Evolutionary conservation across 1,284 basidiomycete species (phyloP).

Genomic region (Rhodotorula sp.): DNA sequence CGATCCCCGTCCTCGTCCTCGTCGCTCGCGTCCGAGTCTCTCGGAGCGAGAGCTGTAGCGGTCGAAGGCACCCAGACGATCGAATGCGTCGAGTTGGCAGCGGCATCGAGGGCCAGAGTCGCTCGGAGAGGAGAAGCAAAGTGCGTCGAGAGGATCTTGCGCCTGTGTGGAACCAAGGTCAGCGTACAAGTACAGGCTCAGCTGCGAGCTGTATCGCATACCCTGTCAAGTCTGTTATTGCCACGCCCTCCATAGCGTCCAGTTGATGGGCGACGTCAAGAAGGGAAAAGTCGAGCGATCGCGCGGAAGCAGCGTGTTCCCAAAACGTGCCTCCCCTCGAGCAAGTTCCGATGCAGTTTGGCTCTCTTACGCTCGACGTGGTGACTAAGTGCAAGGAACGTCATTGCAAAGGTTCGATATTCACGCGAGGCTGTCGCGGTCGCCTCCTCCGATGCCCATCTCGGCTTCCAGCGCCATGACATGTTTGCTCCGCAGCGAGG

Average conservation of each 20-base stretch:
- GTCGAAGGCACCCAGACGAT: constrained; percentile 22
- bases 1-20: constrained; percentile 13
- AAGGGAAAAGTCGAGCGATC: no score
- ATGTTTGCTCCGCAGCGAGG: constrained; percentile 63
- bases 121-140: constrained; percentile 26
- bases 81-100: constrained; percentile 1
- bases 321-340: no score
- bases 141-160: constrained; percentile 33
- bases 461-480: constrained; percentile 46
- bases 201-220: no score
- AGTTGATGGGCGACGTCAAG: no score
- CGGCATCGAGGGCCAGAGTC: constrained; percentile 37
- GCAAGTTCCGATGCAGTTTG: no score
- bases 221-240: neutral
- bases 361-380: no score
- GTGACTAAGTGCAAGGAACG: no score
- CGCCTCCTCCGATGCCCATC: neutral
- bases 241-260: neutral
- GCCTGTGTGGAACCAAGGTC: no score
- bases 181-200: no score
- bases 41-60: neutral
- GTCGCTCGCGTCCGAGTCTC: neutral
- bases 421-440: no score
- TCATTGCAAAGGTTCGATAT: no score
- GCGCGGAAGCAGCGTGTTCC: no score